These are phyloP conservation scores for Saccharomycopsis amapae DNA, from an alignment of 805 yeast genomes.

Conservation along the genomic window DNA sequence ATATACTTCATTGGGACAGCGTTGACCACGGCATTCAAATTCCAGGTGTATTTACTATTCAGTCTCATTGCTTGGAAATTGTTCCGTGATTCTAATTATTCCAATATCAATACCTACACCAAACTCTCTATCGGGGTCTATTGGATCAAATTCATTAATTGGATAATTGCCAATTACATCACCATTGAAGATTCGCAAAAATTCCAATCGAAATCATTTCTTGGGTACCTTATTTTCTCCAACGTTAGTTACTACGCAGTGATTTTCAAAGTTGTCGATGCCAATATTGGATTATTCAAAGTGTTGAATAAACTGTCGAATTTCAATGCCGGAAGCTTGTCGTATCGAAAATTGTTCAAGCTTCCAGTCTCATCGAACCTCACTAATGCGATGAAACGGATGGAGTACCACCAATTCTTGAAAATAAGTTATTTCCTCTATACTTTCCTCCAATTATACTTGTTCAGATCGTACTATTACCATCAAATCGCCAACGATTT, in stretches of 20 bases:
- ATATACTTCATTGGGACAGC: constrained; percentile 8
- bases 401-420: constrained; percentile 5
- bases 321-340: constrained; percentile 11
- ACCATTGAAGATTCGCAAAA: constrained; percentile 18
- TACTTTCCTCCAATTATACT: constrained; percentile 5
- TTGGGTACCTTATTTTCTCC: constrained; percentile 7
- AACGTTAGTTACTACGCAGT: constrained; percentile 6
- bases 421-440: constrained; percentile 10
- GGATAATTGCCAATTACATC: constrained; percentile 11
- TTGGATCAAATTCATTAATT: constrained; percentile 4
- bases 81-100: constrained; percentile 3
- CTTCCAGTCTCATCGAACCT: neutral
- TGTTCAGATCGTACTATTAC: constrained; percentile 16
- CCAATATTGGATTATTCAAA: constrained; percentile 13
- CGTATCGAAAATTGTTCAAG: constrained; percentile 11
- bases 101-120: constrained; percentile 4
- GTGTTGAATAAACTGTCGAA: constrained; percentile 13
- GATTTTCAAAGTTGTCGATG: constrained; percentile 12
- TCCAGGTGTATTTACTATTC: neutral
- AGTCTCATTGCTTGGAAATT: constrained; percentile 3
- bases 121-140: neutral
- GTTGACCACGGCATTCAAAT: constrained; percentile 9
- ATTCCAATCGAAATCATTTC: constrained; percentile 11
- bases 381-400: neutral
- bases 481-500: constrained; percentile 21